Conservation (phyloP, 768 basidiomycete species). For the Pluteus cervinus region DNA sequence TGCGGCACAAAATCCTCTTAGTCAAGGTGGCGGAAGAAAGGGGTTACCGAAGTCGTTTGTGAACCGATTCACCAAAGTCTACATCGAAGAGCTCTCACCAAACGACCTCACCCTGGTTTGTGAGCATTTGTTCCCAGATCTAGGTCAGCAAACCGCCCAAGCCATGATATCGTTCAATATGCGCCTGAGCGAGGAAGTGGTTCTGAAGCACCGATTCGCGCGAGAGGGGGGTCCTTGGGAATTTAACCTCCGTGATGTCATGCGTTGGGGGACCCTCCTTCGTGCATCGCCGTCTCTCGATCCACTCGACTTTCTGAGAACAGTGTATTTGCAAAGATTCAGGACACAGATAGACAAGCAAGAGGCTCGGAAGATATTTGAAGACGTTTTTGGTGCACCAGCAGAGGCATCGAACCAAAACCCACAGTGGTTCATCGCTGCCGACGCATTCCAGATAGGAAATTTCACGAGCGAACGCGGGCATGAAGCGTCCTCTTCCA, state of each 20-base stretch:
- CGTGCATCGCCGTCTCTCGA: constrained; percentile 28
- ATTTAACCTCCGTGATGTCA: constrained; percentile 92
- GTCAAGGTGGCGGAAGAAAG: constrained; percentile 95
- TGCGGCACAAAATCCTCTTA: constrained; percentile 94
- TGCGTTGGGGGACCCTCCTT: constrained; percentile 76
- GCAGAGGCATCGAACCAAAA: constrained; percentile 15
- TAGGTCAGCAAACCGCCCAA: constrained; percentile 46
- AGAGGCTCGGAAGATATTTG: constrained; percentile 46
- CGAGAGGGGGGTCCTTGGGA: constrained; percentile 91
- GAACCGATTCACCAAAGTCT: constrained; percentile 98
- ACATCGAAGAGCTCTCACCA: constrained; percentile 76
- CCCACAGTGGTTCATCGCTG: constrained; percentile 38
- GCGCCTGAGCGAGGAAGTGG: constrained; percentile 61
- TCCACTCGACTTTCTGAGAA: constrained; percentile 60
- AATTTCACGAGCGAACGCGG: constrained; percentile 38
- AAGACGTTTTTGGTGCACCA: constrained; percentile 37
- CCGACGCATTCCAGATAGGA: constrained; percentile 59
- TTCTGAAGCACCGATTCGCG: constrained; percentile 59
- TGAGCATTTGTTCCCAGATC: constrained; percentile 60
- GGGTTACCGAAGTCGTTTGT: constrained; percentile 96
- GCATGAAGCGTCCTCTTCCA: constrained; percentile 27
- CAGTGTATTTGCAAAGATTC: constrained; percentile 84
- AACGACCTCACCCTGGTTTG: constrained; percentile 78
- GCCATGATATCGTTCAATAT: constrained; percentile 83
- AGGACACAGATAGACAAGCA: constrained; percentile 63